A percentile compares a stretch with the other conserved stretches of the same genome.
Evolutionary conservation across 345 rosid species (phyloP).

Genomic region (Microcos paniculata): DNA sequence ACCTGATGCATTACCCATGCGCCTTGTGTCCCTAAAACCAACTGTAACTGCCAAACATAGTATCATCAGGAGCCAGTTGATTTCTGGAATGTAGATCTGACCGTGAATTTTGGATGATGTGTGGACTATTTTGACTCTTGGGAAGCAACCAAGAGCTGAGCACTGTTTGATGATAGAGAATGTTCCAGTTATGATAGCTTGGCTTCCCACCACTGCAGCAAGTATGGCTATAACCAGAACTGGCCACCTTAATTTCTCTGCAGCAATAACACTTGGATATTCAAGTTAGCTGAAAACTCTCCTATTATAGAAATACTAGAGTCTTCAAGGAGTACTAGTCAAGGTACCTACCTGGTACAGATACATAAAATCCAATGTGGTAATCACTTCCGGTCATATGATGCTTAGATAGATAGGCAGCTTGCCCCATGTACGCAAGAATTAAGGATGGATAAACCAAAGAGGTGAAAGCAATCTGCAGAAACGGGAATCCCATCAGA

Average conservation of each 20-base stretch:
- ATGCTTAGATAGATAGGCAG: constrained; percentile 88
- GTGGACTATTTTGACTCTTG: constrained; percentile 86
- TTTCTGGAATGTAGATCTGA: constrained; percentile 95
- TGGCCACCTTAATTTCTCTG: constrained; percentile 93
- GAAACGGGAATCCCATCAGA: constrained; percentile 11
- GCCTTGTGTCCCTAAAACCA: constrained; percentile 89
- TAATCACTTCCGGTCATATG: constrained; percentile 59
- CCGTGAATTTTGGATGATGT: constrained; percentile 96
- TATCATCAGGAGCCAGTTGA: constrained; percentile 96
- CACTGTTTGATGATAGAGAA: constrained; percentile 98
- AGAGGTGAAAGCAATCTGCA: constrained; percentile 89
- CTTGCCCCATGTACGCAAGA: constrained; percentile 99
- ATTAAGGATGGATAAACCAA: constrained; percentile 92
- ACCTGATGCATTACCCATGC: constrained; percentile 94
- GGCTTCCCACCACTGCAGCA: constrained; percentile 98
- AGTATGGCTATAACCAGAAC: constrained; percentile 89
- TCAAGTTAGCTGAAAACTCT: neutral
- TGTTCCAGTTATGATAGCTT: constrained; percentile 95
- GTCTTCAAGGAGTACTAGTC: neutral
- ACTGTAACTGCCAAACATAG: constrained; percentile 91
- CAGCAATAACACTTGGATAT: constrained; percentile 15
- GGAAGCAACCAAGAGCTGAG: constrained; percentile 90
- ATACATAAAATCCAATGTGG: constrained; percentile 86
- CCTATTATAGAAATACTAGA: neutral
- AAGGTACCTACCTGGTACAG: constrained; percentile 74